Conservation (phyloP, 805 yeast genomes). For the Candida hungchunana region DNA sequence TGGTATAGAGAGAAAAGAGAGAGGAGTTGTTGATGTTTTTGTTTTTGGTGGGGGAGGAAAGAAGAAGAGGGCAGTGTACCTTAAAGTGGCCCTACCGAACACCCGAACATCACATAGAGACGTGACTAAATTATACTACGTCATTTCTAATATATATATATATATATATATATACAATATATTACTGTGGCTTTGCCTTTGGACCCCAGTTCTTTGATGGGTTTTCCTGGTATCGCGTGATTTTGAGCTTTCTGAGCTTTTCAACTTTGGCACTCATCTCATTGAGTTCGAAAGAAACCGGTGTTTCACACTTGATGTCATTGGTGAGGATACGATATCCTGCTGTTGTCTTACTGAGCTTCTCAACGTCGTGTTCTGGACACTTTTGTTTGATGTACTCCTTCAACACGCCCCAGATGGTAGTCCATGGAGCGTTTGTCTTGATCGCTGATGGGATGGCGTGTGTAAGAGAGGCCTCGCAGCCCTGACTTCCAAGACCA, state of each 20-base stretch:
- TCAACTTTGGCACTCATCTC: conserved; percentile 54
- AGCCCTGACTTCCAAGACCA: conserved; percentile 83
- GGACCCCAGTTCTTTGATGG: conserved; percentile 99
- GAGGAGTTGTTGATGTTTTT: too few relatives aligned
- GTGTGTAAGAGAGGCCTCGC: conserved; percentile 80
- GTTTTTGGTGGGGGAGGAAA: too few relatives aligned
- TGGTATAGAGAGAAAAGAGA: background rate
- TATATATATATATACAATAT: too few relatives aligned
- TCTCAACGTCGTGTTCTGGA: conserved; percentile 31
- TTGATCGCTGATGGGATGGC: conserved; percentile 82
- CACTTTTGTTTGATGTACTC: conserved; percentile 51
- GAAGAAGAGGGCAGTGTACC: too few relatives aligned
- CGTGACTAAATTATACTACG: conserved; percentile 8
- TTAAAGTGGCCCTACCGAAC: too few relatives aligned
- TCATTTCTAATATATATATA: background rate
- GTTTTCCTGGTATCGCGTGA: conserved; percentile 85
- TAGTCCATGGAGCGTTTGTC: conserved; percentile 85
- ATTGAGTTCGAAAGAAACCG: conserved; percentile 58
- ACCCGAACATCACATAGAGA: too few relatives aligned
- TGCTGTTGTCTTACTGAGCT: conserved; percentile 40
- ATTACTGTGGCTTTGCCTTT: conserved; percentile 63
- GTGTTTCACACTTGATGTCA: conserved; percentile 32
- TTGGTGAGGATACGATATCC: conserved; percentile 56
- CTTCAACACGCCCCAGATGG: conserved; percentile 67
- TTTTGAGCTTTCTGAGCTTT: conserved; percentile 64